Base-by-base conservation (phyloP, 1,284 basidiomycete genomes). In the Cutaneotrichosporon cutaneum region DNA sequence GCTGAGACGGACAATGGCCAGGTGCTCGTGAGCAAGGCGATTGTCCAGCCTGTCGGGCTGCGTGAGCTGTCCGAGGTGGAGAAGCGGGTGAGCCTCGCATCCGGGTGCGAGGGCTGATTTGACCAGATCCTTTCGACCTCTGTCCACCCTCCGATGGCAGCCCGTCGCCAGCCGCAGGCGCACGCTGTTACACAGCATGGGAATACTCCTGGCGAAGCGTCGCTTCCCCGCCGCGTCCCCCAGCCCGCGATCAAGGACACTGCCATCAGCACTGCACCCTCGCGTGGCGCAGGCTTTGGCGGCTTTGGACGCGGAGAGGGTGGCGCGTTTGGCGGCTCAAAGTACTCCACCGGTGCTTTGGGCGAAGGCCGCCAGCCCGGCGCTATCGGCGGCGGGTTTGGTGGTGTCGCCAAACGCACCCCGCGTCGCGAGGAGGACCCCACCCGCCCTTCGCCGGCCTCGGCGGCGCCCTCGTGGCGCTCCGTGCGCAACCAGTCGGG, bases 31-130 rank as follows among this genome's bases (percentile, higher is more conserved):
- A 85, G 88, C 67, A 89, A 91, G 73, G 80, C 84, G 27, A 86
- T 85, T 36, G 84, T 78, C 59, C 88, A 90, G 61, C 92, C 92
- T n/a, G 80, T 88, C 47, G 85, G 85, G 51, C 75, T 92, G 71
- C 87, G 87, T 67, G 92, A 93, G 69, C 84, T 90, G 84, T 82
- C 82, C 60, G 90, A 92, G 61, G 81, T 81, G n/a, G 92, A 94
- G 82, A 92, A 88, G 82, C 94, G 92, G 88, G 92, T 92, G 70
- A 69, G 84, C 75, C 22, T 32, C 10, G 36, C 35, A 18, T 35
- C 10, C n/a, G 18, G 36, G 35, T 26, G 35, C 11, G 5, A 24
- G 26, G 16, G 54, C 54, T 55, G n/a, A 33, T 26, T 32, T 51
- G 13, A 18, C 14, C 50, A 77, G 74, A 67, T 77, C 33, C 68